phyloP scores from a whole-genome alignment of 176 grass and related monocot genomes.

The Echinochloa phyllopogon region DNA sequence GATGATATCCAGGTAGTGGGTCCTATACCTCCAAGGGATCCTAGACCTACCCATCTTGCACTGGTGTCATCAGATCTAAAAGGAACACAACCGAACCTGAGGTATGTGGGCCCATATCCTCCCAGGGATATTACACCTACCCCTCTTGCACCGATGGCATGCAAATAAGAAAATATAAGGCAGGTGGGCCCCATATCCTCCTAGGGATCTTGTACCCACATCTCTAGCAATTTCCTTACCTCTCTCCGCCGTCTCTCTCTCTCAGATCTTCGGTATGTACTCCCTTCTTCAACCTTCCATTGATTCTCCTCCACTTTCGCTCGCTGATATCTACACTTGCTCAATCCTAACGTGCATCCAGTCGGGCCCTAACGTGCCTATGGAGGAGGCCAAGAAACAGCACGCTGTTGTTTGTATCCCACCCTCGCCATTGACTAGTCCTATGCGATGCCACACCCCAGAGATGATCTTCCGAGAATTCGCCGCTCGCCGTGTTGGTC shows the following conservation, averaged over 20 bases:
- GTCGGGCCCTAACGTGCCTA: too few species aligned
- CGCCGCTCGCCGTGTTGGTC: not conserved
- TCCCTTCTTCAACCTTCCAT: not conserved
- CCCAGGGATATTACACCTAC: too few species aligned
- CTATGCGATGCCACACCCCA: rapidly evolving
- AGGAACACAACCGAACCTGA: too few species aligned
- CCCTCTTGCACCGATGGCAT: too few species aligned
- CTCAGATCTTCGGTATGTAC: not conserved
- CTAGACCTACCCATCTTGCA: too few species aligned
- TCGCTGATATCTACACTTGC: not conserved
- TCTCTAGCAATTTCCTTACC: not conserved
- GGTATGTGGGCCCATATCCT: too few species aligned
- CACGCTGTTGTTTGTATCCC: not conserved
- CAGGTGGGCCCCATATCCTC: not conserved
- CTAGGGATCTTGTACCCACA: not conserved
- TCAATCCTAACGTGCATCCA: too few species aligned
- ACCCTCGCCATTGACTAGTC: not conserved
- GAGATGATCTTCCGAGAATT: not conserved
- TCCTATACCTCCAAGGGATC: too few species aligned
- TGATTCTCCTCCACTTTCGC: not conserved
- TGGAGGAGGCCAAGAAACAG: not conserved
- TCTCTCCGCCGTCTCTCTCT: not conserved
- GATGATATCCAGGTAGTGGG: too few species aligned
- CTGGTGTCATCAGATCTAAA: too few species aligned
- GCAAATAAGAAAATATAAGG: too few species aligned